phyloP scores from a whole-genome alignment of 495 filamentous ascomycete genomes.

The Penicillium ucsense region DNA sequence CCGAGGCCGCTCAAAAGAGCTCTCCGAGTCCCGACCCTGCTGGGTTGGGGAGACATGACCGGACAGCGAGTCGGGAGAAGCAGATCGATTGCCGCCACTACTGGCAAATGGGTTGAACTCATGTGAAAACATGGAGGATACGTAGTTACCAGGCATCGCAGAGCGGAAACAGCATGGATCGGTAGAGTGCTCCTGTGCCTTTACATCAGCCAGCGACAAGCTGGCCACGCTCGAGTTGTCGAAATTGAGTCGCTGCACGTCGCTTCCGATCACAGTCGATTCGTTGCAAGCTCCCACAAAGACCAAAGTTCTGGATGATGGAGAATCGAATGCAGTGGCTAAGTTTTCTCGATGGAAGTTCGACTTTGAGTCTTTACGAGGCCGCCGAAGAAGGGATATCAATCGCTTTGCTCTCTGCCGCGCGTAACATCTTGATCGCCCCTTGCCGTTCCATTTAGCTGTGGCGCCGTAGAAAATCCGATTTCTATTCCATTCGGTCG shows the following conservation, averaged over 20 bases:
- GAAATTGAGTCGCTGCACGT: conserved; percentile 26
- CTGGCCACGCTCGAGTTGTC: conserved; percentile 8
- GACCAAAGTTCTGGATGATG: conserved; percentile 21
- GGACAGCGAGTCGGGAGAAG: conserved; percentile 38
- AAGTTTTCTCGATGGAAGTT: conserved; percentile 17
- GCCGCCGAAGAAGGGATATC: conserved; percentile 25
- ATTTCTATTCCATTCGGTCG: conserved; percentile 17
- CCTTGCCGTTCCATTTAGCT: conserved; percentile 22
- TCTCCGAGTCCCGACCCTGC: conserved; percentile 48
- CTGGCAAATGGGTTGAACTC: conserved; percentile 19
- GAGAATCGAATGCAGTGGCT: conserved; percentile 23
- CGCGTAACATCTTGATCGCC: conserved; percentile 26
- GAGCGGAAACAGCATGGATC: conserved; percentile 19
- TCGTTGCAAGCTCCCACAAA: conserved; percentile 28
- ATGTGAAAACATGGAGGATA: conserved; percentile 32
- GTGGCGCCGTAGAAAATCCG: conserved; percentile 15
- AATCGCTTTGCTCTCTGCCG: conserved; percentile 26
- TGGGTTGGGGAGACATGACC: conserved; percentile 49
- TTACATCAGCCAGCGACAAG: conserved; percentile 15
- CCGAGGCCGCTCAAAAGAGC: conserved; percentile 57
- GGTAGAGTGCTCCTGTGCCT: conserved; percentile 26
- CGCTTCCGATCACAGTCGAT: conserved; percentile 27
- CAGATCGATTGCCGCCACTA: conserved; percentile 27
- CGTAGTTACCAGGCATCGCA: conserved; percentile 16
- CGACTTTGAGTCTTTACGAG: conserved; percentile 23